Percentiles rank a stretch among this genome's conserved stretches.
These are phyloP conservation scores for Penicillium coffeae DNA, from an alignment of 495 filamentous ascomycete species.

Conservation along the genomic window DNA sequence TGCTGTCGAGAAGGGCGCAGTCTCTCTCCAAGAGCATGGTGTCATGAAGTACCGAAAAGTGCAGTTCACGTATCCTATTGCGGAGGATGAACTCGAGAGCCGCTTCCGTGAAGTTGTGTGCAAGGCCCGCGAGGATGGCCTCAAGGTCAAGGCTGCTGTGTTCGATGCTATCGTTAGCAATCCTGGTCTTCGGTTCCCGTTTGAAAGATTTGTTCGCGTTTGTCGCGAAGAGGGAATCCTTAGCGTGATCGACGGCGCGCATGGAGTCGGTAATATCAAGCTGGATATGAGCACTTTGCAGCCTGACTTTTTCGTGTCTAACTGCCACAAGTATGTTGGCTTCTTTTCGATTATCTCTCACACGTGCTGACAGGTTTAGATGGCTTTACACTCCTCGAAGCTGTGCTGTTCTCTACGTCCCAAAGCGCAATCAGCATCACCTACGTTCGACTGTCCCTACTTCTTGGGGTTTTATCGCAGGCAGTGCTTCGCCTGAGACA, in stretches of 20 bases:
- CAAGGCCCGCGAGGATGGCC: slow-evolving; percentile 37
- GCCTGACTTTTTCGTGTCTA: slow-evolving; percentile 80
- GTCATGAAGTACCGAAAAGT: slow-evolving; percentile 39
- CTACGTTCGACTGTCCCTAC: slow-evolving; percentile 75
- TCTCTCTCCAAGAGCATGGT: slow-evolving; percentile 62
- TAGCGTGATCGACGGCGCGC: slow-evolving; percentile 73
- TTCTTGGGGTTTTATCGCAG: slow-evolving; percentile 52
- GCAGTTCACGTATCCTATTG: slow-evolving; percentile 53
- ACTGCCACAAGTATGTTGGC: slow-evolving; percentile 71
- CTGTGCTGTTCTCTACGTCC: slow-evolving; percentile 77
- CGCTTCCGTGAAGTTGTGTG: slow-evolving; percentile 48
- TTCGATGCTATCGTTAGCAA: slow-evolving; percentile 74
- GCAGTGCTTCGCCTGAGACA: slow-evolving; percentile 23
- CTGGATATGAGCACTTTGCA: slow-evolving; percentile 61
- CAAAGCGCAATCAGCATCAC: slow-evolving; percentile 64
- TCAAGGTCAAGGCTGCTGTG: slow-evolving; percentile 57
- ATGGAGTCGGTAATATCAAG: slow-evolving; percentile 73
- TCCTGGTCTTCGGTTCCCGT: slow-evolving; percentile 76
- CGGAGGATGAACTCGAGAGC: slow-evolving; percentile 53
- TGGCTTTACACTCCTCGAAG: slow-evolving; percentile 86
- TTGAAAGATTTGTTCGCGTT: slow-evolving; percentile 57
- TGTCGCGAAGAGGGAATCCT: slow-evolving; percentile 63
- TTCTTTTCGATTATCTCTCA: neutral
- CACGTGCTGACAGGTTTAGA: slow-evolving; percentile 25
- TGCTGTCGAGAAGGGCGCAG: slow-evolving; percentile 64